Evolutionary conservation across 345 rosid genomes (phyloP).

Genomic region (Arabis hirsuta): DNA sequence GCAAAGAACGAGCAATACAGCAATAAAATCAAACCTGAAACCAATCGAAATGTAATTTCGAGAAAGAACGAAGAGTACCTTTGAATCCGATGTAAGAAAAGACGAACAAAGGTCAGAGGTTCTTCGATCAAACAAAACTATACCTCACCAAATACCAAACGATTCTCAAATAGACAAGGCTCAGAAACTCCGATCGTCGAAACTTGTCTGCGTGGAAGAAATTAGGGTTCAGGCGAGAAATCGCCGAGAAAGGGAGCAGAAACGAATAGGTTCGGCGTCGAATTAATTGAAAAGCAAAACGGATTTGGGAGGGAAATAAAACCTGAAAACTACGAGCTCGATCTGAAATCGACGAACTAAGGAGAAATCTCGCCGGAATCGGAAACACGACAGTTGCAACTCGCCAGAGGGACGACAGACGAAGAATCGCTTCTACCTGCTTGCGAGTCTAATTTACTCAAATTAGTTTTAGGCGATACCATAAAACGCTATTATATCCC

Average conservation of each 20-base stretch:
- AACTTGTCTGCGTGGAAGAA: slow-evolving; percentile 10
- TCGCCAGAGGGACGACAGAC: slow-evolving; percentile 10
- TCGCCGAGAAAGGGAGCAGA: slow-evolving; percentile 20
- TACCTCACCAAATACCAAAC: not conserved
- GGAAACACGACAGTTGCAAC: slow-evolving; percentile 30
- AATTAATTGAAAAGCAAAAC: not conserved
- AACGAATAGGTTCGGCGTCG: slow-evolving; percentile 16
- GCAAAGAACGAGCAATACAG: not conserved
- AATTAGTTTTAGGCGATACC: slow-evolving; percentile 11
- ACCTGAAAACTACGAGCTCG: slow-evolving; percentile 26
- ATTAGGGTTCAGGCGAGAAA: slow-evolving; percentile 37
- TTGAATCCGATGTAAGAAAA: slow-evolving; percentile 2
- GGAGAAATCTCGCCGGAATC: slow-evolving; percentile 28
- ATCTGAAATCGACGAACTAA: slow-evolving; percentile 6
- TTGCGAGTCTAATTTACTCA: slow-evolving; percentile 6
- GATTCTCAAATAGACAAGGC: not conserved
- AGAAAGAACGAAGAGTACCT: slow-evolving; percentile 16
- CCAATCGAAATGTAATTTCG: slow-evolving; percentile 6
- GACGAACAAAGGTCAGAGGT: slow-evolving; percentile 4
- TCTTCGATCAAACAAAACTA: slow-evolving; percentile 10
- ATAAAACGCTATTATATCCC: not conserved
- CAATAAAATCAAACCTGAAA: slow-evolving; percentile 7
- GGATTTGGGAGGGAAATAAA: not conserved
- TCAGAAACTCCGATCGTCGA: slow-evolving; percentile 2
- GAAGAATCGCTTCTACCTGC: not conserved